Base-by-base conservation (phyloP, 805 yeast genomes). In the Candida mattraensis region DNA sequence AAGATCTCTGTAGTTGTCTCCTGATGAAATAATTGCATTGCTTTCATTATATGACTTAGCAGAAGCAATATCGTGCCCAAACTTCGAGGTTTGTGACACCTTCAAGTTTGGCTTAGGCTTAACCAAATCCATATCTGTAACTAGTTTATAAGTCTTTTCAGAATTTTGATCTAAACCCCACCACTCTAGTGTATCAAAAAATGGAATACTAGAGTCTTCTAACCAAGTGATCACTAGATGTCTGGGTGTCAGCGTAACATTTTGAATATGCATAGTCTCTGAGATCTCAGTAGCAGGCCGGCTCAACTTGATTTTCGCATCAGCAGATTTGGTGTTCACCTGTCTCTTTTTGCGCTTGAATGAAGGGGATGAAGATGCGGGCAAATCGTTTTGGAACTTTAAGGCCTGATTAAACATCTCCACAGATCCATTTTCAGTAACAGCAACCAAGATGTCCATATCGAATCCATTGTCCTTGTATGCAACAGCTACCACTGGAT, bases 381-480 rank as follows among this genome's bases (percentile, higher is more conserved):
- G 35, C 5, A 39, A 44, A 3, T 42, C 30, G 2, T 37, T 49
- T 19, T 33, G 37, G 9, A 39, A 19, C 5, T 33, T 26, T 18
- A 66, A 64, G 5, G 88, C 83, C 47, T 79, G 69, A 34, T 69
- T 67, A 63, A 87, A 89, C 1, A 86, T 53, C 56, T 88, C 96
- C 6, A 85, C 66, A 9, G 60, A 51, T 5, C 96, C 96, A 40
- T 75, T 80, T 57, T 87, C 95, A 9, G 89, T 83, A 5, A 83
- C 66, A 0, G 76, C 82, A 3, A 75, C 64, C 13, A 82, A 55
- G 3, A 72, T 45, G 5, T 65, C 58, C 35, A 51, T 40, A 13
- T 54, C 62, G 24, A 45, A 40, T 12, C 51, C 57, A 33, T 56
- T 58, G n/a, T 42, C 45, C 7, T 50, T 56, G 39, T 67, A 60